Conservation (phyloP, 2,329 filamentous ascomycete genomes). For the Orbilia brochopaga region DNA sequence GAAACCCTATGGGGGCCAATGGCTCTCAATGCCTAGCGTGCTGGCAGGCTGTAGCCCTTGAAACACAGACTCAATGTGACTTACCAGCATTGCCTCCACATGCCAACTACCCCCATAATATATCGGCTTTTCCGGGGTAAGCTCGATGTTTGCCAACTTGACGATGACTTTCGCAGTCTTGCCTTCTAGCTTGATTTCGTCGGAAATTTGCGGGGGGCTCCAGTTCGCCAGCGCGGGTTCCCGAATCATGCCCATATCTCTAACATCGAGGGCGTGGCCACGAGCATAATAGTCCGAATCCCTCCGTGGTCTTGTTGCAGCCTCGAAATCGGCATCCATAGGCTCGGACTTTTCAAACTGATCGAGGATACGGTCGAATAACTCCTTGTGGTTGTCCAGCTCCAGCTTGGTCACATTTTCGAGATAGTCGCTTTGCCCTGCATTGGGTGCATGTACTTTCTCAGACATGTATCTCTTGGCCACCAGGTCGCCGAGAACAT, state of each 20-base stretch:
- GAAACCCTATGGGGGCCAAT: too few species aligned
- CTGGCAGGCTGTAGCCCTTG: too few species aligned
- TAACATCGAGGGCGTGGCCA: neutral
- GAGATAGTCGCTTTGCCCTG: constrained; percentile 3
- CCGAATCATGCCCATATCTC: constrained; percentile 22
- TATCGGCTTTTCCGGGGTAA: constrained; percentile 63
- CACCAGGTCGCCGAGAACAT: constrained; percentile 34
- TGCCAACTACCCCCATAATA: constrained; percentile 67
- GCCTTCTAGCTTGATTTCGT: constrained; percentile 50
- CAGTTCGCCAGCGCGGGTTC: neutral
- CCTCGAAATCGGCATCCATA: constrained; percentile 26
- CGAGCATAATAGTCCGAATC: constrained; percentile 9
- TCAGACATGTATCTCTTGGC: constrained; percentile 14
- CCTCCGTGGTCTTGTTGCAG: neutral
- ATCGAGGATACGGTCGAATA: constrained; percentile 27
- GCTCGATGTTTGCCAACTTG: constrained; percentile 67
- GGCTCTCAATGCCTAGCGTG: too few species aligned
- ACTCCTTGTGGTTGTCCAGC: neutral
- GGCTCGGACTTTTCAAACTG: constrained; percentile 34
- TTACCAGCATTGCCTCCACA: constrained; percentile 62
- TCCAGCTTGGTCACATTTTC: constrained; percentile 19
- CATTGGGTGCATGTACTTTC: constrained; percentile 13
- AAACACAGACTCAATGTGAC: neutral
- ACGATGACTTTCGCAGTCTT: constrained; percentile 68
- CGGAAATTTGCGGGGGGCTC: constrained; percentile 18